These are phyloP conservation scores for Verticillium zaregamsianum DNA, from an alignment of 2,329 filamentous ascomycete genomes.

Conservation along the genomic window DNA sequence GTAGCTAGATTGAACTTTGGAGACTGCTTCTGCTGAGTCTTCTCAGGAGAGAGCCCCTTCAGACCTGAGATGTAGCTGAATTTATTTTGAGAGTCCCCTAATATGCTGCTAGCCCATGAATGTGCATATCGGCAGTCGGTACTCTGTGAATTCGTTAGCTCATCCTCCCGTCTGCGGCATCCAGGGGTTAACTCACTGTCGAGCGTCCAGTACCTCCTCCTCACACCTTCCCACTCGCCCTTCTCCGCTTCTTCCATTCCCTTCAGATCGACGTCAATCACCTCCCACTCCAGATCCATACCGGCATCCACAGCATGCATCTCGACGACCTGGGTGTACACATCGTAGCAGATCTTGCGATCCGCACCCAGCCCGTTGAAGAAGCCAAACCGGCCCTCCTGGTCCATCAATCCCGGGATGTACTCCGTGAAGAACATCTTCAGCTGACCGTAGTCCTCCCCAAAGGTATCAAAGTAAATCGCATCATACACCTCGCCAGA, in stretches of 20 bases:
- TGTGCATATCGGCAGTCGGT: slow-evolving; percentile 69
- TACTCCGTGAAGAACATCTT: slow-evolving; percentile 84
- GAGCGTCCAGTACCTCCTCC: slow-evolving; percentile 85
- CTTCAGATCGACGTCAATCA: slow-evolving; percentile 66
- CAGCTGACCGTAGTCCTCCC: slow-evolving; percentile 84
- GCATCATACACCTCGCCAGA: slow-evolving; percentile 72
- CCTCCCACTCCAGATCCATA: slow-evolving; percentile 83
- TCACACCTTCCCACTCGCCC: slow-evolving; percentile 83
- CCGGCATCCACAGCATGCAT: slow-evolving; percentile 87
- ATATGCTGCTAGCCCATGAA: slow-evolving; percentile 56
- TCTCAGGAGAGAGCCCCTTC: not conserved
- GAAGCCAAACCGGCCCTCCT: slow-evolving; percentile 74
- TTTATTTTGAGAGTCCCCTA: not conserved
- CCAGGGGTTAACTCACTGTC: slow-evolving; percentile 47
- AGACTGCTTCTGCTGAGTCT: not conserved
- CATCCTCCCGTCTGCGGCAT: not conserved
- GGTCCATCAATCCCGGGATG: slow-evolving; percentile 73
- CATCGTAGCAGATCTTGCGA: slow-evolving; percentile 88
- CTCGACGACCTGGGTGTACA: slow-evolving; percentile 89
- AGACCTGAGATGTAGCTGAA: not conserved
- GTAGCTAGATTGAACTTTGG: not conserved
- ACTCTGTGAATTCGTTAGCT: slow-evolving; percentile 41
- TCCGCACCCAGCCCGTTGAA: slow-evolving; percentile 93
- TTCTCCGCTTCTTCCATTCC: slow-evolving; percentile 60
- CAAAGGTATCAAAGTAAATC: slow-evolving; percentile 98